Conservation (phyloP, 129 eudicot genomes). For the Cynara cardunculus region DNA sequence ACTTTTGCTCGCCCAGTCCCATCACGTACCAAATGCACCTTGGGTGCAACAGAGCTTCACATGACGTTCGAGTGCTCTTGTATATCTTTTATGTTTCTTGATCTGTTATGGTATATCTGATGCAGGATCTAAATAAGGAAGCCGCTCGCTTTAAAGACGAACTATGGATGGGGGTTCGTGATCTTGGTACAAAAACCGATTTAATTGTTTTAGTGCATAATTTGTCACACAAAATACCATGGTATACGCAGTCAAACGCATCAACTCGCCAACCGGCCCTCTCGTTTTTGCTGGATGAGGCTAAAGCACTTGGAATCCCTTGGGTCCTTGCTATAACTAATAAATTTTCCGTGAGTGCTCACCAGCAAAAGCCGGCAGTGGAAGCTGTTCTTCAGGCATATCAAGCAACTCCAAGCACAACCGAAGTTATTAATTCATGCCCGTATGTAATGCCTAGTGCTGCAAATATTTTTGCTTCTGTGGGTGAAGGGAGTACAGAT, state of each 20-base stretch:
- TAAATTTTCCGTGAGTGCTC: constrained; percentile 91
- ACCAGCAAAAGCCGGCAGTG: constrained; percentile 75
- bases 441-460: constrained; percentile 76
- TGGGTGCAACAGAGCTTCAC: neutral
- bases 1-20: neutral
- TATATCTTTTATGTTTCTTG: constrained; percentile 2
- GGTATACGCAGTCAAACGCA: constrained; percentile 46
- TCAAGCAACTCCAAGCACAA: constrained; percentile 59
- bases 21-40: neutral
- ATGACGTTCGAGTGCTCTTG: neutral
- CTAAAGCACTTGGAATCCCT: constrained; percentile 87
- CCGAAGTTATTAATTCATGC: constrained; percentile 75
- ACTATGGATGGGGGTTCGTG: constrained; percentile 91
- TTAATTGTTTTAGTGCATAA: constrained; percentile 87
- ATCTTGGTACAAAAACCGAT: constrained; percentile 77
- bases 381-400: constrained; percentile 77
- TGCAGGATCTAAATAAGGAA: constrained; percentile 79
- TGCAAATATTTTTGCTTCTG: constrained; percentile 36
- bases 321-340: constrained; percentile 96
- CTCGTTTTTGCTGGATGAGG: constrained; percentile 72
- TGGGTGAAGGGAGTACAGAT: constrained; percentile 26
- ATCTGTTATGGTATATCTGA: neutral
- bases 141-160: constrained; percentile 73
- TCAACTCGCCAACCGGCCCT: constrained; percentile 62
- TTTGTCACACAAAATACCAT: constrained; percentile 82